phyloP scores from a whole-genome alignment of 1,139 yeast species.

The Sugiyamaella castrensis region DNA sequence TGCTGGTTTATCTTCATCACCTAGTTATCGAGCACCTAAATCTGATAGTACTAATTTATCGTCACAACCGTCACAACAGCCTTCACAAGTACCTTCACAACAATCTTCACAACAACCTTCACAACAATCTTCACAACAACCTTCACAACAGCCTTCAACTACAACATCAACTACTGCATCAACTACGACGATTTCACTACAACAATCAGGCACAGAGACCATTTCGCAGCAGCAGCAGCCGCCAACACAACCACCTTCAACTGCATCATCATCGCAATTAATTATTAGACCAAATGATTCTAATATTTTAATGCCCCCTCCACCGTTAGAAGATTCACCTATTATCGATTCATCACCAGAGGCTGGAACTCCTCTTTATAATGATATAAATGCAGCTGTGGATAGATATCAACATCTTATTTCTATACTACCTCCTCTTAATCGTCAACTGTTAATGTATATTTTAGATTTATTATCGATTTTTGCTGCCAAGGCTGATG shows the following conservation, averaged over 20 bases:
- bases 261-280: background rate
- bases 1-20: conserved; percentile 5
- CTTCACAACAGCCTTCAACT: background rate
- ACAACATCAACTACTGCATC: too few species aligned
- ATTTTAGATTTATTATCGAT: conserved; percentile 81
- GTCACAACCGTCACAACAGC: too few species aligned
- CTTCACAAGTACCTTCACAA: too few species aligned
- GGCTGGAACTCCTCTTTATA: conserved; percentile 15
- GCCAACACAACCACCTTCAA: background rate
- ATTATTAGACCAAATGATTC: background rate
- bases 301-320: background rate
- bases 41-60: background rate
- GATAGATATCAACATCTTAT: conserved; percentile 69
- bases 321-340: background rate
- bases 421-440: conserved; percentile 60
- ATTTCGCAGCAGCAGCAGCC: too few species aligned
- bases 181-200: too few species aligned
- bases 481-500: conserved; percentile 74
- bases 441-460: conserved; percentile 83
- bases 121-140: too few species aligned
- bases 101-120: too few species aligned
- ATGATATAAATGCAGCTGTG: conserved; percentile 65
- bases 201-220: too few species aligned
- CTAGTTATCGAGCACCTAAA: conserved; percentile 2
- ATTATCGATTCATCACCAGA: conserved; percentile 4